phyloP scores from a whole-genome alignment of 805 yeast species.

The Saturnispora gosingensis region DNA sequence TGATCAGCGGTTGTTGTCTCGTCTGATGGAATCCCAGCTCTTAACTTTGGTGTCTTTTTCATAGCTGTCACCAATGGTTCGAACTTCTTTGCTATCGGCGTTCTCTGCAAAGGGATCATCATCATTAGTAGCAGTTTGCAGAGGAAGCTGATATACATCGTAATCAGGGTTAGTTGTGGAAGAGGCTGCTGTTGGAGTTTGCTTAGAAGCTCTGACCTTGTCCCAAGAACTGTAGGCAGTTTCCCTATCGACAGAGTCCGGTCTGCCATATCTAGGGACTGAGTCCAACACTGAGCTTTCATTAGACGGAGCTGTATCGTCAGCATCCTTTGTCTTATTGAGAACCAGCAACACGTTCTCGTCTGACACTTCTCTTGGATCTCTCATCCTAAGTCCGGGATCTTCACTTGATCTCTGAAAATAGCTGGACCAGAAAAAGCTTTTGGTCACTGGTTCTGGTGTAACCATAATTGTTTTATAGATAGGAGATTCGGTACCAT shows the following conservation, averaged over 20 bases:
- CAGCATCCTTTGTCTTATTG: neutral
- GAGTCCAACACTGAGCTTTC: neutral
- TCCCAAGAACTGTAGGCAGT: constrained; percentile 20
- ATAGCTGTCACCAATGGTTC: constrained; percentile 5
- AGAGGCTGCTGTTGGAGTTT: neutral
- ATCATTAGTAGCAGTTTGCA: neutral
- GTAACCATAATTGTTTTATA: constrained; percentile 17
- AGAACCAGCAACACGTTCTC: neutral
- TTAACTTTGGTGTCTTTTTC: neutral
- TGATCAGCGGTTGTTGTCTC: neutral
- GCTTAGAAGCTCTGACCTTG: constrained; percentile 11
- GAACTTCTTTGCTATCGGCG: neutral
- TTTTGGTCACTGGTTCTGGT: constrained; percentile 21
- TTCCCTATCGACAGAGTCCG: neutral
- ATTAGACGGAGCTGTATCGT: neutral
- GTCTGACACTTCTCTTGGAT: constrained; percentile 35
- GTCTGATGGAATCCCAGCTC: constrained; percentile 3
- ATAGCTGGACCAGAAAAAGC: constrained; percentile 39
- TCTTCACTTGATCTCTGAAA: constrained; percentile 42
- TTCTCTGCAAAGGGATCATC: constrained; percentile 5
- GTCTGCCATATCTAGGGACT: constrained; percentile 10
- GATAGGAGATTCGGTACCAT: constrained; percentile 19
- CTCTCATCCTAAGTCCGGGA: constrained; percentile 43
- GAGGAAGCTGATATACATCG: neutral
- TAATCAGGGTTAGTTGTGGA: neutral